Percentiles rank a stretch among this genome's conserved stretches.
These are phyloP conservation scores for Moesziomyces parantarcticus DNA, from an alignment of 1,284 basidiomycete species.

Conservation along the genomic window DNA sequence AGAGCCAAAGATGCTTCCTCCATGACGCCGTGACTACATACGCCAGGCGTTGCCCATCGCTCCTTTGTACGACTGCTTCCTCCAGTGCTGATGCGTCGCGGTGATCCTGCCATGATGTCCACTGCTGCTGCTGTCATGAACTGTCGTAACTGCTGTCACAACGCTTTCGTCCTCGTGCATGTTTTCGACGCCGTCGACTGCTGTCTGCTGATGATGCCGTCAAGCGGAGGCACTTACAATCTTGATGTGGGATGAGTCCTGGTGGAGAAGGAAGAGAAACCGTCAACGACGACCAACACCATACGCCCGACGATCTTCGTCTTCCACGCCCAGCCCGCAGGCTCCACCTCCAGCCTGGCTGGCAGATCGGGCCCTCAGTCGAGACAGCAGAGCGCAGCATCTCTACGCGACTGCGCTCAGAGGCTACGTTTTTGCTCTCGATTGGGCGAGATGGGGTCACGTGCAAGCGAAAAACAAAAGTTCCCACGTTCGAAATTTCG, in stretches of 20 bases:
- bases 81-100: too few species aligned
- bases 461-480: slow-evolving; percentile 1
- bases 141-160: background rate
- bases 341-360: background rate
- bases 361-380: background rate
- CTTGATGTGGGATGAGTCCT: slow-evolving; percentile 42
- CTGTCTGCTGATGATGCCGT: background rate
- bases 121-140: too few species aligned
- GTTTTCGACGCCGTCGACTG: background rate
- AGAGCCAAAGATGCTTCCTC: too few species aligned
- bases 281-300: slow-evolving; percentile 9
- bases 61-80: too few species aligned
- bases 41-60: too few species aligned
- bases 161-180: background rate
- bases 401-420: background rate
- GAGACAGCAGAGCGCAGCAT: background rate
- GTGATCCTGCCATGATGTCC: too few species aligned
- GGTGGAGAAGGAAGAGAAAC: slow-evolving; percentile 6
- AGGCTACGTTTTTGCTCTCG: background rate
- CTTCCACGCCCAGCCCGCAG: too few species aligned
- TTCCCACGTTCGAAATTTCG: slow-evolving; percentile 12
- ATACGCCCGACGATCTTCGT: slow-evolving; percentile 3
- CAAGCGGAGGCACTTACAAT: slow-evolving; percentile 27
- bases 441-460: background rate
- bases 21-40: too few species aligned